Evolutionary conservation across 371 early-diverging fungal species (phyloP).

Genomic region (Fennellomyces sp.): DNA sequence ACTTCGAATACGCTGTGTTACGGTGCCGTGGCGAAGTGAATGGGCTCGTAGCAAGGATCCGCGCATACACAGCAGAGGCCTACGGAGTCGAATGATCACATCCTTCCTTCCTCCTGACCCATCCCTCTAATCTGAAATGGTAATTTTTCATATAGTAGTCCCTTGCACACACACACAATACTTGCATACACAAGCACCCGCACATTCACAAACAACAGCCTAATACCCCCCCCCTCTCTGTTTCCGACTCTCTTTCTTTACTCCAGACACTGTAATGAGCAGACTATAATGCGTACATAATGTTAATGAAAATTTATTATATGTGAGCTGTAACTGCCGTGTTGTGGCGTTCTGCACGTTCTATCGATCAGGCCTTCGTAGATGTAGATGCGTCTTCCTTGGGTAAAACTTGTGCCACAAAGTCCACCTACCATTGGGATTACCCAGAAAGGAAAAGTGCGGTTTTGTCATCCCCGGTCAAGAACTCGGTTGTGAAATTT

Average conservation of each 20-base stretch:
- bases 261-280: neutral
- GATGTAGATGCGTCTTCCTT: neutral
- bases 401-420: neutral
- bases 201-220: neutral
- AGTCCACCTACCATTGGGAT: neutral
- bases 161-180: too few species aligned
- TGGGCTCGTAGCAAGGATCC: conserved; percentile 37
- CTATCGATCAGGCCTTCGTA: too few species aligned
- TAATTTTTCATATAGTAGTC: too few species aligned
- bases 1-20: conserved; percentile 27
- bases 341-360: neutral
- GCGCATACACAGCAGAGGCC: conserved; percentile 38
- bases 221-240: neutral
- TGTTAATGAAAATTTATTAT: neutral
- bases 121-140: too few species aligned
- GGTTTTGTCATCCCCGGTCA: neutral
- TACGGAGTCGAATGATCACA: conserved; percentile 13
- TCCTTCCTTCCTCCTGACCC: neutral
- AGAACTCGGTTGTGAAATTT: neutral
- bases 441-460: neutral
- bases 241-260: neutral
- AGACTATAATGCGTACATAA: neutral
- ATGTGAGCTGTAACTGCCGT: neutral
- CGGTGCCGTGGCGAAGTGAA: conserved; percentile 47
- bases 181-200: conserved; percentile 1